phyloP scores from a whole-genome alignment of 306 rosid genomes.

The Castanopsis chinensis region DNA sequence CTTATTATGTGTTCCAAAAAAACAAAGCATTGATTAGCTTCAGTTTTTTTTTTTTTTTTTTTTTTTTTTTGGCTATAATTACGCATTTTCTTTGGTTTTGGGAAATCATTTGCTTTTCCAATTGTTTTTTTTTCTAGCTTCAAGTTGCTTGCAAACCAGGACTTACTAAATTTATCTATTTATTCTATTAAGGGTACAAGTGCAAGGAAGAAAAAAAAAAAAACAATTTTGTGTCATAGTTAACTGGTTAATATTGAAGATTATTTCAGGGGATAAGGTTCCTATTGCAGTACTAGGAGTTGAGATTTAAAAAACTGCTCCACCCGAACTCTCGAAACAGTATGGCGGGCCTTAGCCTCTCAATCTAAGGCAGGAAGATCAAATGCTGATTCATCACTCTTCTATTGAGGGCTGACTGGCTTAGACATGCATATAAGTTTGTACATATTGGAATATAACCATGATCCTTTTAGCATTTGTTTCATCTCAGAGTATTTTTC shows the following conservation, averaged over 20 bases:
- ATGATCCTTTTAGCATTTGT: background rate
- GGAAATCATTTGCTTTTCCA: background rate
- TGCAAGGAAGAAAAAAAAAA: background rate
- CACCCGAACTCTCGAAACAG: conserved; percentile 57
- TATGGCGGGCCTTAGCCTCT: conserved; percentile 48
- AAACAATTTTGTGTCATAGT: background rate
- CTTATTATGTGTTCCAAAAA: no score
- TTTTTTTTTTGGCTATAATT: no score
- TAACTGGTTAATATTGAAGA: background rate
- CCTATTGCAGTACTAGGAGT: conserved; percentile 59
- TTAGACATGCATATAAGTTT: background rate
- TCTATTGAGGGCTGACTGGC: no score
- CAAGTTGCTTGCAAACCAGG: background rate
- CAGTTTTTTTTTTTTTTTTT: no score
- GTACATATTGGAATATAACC: background rate
- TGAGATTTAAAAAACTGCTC: conserved; percentile 45
- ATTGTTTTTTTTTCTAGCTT: background rate
- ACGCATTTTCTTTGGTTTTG: background rate
- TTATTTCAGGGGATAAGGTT: conserved; percentile 47
- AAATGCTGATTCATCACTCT: background rate
- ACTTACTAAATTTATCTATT: background rate
- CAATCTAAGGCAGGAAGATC: conserved; percentile 42
- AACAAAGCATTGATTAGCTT: no score
- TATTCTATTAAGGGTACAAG: background rate
- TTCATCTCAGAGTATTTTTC: background rate